Evolutionary conservation across 2,329 filamentous ascomycete species (phyloP).

Genomic region (Aspergillus sp.): DNA sequence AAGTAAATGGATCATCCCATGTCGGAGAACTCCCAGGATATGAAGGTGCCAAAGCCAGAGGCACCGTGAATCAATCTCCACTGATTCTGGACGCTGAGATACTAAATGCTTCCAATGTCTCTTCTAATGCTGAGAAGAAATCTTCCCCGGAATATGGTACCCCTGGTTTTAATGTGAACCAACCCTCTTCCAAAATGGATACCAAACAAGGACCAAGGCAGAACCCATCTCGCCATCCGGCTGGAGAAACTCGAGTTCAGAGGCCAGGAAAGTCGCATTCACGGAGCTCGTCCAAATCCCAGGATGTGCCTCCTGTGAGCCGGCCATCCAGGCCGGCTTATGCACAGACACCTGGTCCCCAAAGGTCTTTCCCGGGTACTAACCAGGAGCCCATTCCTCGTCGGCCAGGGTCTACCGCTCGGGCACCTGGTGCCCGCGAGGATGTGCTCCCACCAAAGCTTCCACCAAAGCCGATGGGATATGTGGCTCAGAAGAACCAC

Average conservation of each 20-base stretch:
- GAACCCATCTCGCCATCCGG: slow-evolving; percentile 17
- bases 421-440: neutral
- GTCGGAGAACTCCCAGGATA: slow-evolving; percentile 31
- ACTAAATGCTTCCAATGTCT: slow-evolving; percentile 12
- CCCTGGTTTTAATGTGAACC: slow-evolving; percentile 29
- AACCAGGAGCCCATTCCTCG: neutral
- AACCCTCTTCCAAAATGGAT: slow-evolving; percentile 25
- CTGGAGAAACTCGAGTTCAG: slow-evolving; percentile 6
- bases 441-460: neutral
- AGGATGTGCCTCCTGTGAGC: slow-evolving; percentile 1
- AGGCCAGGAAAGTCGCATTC: slow-evolving; percentile 4
- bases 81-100: slow-evolving; percentile 35
- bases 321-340: neutral
- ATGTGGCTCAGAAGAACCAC: neutral
- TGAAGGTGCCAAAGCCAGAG: slow-evolving; percentile 36
- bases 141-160: slow-evolving; percentile 22
- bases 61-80: slow-evolving; percentile 46
- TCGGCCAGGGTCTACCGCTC: neutral
- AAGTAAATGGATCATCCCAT: slow-evolving; percentile 34
- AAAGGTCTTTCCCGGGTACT: neutral
- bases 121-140: slow-evolving; percentile 18
- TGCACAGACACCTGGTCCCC: neutral
- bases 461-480: neutral
- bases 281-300: neutral
- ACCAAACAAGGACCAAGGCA: slow-evolving; percentile 20